Evolutionary conservation across 257 asterid genomes (phyloP).

Genomic region (Lavandula angustifolia): DNA sequence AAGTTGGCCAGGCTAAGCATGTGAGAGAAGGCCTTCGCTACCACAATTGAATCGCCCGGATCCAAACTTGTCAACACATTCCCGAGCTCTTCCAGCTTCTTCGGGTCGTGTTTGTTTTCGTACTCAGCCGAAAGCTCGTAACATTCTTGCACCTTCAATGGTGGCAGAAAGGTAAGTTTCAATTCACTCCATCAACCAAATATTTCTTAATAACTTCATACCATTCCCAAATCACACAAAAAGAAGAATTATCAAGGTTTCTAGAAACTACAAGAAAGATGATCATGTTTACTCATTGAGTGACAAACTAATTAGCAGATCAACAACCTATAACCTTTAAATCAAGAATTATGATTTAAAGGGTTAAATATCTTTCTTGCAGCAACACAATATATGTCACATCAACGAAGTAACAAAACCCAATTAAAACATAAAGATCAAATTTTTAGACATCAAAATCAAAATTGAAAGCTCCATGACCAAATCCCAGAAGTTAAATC

Average conservation of each 20-base stretch:
- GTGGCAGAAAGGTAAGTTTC: conserved; percentile 3
- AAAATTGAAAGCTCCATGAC: conserved; percentile 8
- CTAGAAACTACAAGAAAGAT: conserved; percentile 15
- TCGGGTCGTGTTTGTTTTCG: conserved; percentile 48
- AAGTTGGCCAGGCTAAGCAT: conserved; percentile 69
- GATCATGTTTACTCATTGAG: conserved; percentile 9
- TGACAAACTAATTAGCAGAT: no score
- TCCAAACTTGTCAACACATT: conserved; percentile 56
- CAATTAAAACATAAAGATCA: background rate
- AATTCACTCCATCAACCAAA: background rate
- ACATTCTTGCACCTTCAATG: conserved; percentile 57
- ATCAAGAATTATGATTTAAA: no score
- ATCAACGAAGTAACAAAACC: background rate
- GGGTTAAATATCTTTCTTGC: background rate
- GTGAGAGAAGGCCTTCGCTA: conserved; percentile 61
- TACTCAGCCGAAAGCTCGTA: conserved; percentile 64
- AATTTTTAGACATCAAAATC: background rate
- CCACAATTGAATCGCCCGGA: conserved; percentile 61
- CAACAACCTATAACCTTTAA: no score
- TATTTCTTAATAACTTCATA: background rate
- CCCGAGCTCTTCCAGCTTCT: conserved; percentile 63
- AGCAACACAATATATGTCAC: background rate
- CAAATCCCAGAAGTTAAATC: background rate
- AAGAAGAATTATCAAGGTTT: conserved; percentile 9
- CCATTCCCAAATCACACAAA: conserved; percentile 12